Base-by-base conservation (phyloP, 805 yeast species). In the Yamadazyma akitaensis region DNA sequence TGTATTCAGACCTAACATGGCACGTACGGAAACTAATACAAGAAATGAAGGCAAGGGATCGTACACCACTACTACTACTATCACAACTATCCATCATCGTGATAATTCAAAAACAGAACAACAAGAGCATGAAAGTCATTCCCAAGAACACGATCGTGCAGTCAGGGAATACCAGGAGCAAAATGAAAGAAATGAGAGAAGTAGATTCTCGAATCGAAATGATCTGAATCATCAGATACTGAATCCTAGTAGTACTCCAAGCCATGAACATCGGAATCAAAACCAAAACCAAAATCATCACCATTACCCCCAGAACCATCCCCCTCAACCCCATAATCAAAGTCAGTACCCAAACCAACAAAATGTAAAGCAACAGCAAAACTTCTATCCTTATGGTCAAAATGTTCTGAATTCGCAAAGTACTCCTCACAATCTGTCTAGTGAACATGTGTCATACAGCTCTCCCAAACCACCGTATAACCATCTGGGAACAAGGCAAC, bases 1-100 rank as follows among this genome's bases (percentile, higher is more conserved):
- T 11, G n/a, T 9, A 5, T 28, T 28, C 9, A 28, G 32, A 28
- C 32, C 32, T 3, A 28, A 28, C 5, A 28, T 30, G 13, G 16
- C 26, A 5, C 36, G 14, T n/a, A 36, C 36, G 7, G 46, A 43
- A 16, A 37, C 41, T 8, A 36, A n/a, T n/a, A 18, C 10, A 11
- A 35, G 37, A 13, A 38, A 43, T 14, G 42, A 43, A 14, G 33
- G 35, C 5, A 30, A 44, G 24, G 51, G 51, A 11, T 39, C 35
- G 6, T 37, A 37, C 26, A 51, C 52, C 12, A 51, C 52, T 11
- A 51, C 53, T 3, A 51, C 53, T 1, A 51, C 55, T 2, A 49
- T 45, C 9, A 51, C 53, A 16, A 51, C 55, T 2, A 47, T 51
- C 5, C 52, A 47, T 38, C 52, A 46, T 18, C 25, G 21, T 11